Conservation (phyloP, 192 early-diverging fungal species). For the Globomyces pollinis-pini region DNA sequence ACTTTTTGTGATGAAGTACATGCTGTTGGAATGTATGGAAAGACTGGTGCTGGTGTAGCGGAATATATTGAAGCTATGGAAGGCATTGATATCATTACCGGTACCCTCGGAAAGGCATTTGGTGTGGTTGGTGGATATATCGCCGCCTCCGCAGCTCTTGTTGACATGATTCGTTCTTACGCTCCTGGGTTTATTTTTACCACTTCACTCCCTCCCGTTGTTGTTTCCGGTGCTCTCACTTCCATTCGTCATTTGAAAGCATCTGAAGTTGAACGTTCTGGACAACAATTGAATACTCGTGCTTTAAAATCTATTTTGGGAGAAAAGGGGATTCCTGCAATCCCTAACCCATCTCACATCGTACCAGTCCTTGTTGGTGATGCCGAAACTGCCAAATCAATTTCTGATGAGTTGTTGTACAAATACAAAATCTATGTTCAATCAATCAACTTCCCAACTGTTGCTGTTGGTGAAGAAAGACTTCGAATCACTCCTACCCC, state of each 20-base stretch:
- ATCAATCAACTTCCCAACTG: constrained; percentile 98
- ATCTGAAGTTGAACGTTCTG: constrained; percentile 77
- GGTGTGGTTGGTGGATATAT: constrained; percentile 97
- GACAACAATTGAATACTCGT: constrained; percentile 90
- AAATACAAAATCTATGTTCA: constrained; percentile 96
- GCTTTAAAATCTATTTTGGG: constrained; percentile 75
- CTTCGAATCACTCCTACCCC: constrained; percentile 97
- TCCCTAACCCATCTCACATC: constrained; percentile 99
- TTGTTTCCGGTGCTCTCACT: constrained; percentile 83
- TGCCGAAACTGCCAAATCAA: constrained; percentile 85
- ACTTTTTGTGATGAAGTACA: constrained; percentile 97
- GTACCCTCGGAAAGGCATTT: constrained; percentile 94
- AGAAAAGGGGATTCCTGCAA: constrained; percentile 83
- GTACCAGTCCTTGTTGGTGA: constrained; percentile 97
- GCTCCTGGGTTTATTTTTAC: constrained; percentile 99
- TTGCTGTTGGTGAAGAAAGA: constrained; percentile 88
- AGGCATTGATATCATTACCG: constrained; percentile 90
- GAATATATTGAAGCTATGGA: constrained; percentile 87
- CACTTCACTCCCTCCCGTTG: constrained; percentile 91
- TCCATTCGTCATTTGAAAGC: constrained; percentile 87
- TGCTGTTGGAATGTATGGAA: constrained; percentile 98
- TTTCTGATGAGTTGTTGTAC: constrained; percentile 85
- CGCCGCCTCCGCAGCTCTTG: constrained; percentile 76
- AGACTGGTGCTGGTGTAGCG: constrained; percentile 86
- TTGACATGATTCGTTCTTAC: constrained; percentile 94